Evolutionary conservation across 108 stramenopile species (phyloP).

Genomic region (Pseudonitzschia multistriata): DNA sequence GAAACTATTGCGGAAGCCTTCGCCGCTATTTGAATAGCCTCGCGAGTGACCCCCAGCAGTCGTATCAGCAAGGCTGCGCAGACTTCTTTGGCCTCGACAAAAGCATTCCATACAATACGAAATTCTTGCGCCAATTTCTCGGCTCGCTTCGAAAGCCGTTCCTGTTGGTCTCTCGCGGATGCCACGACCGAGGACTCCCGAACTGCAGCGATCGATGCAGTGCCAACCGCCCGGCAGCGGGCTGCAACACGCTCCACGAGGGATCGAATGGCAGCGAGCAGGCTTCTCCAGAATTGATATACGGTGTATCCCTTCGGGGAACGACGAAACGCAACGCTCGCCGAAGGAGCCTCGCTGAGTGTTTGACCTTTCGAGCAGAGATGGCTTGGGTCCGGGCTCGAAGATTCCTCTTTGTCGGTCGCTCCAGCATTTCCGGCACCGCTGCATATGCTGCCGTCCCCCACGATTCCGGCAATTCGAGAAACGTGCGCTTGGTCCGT

Average conservation of each 20-base stretch:
- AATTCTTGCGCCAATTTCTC: not conserved
- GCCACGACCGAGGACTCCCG: not conserved
- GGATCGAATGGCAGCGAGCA: not conserved
- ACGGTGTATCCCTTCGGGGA: not conserved
- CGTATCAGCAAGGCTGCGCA: constrained; percentile 1
- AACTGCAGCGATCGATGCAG: not conserved
- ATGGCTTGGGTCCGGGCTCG: not conserved
- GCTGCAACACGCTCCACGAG: not conserved
- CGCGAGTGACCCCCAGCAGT: not conserved
- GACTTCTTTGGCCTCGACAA: constrained; percentile 13
- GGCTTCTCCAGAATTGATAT: not conserved
- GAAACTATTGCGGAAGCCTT: too few relatives aligned
- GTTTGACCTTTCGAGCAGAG: not conserved
- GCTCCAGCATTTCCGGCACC: not conserved
- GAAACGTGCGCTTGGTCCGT: constrained; percentile 21
- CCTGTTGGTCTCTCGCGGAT: not conserved
- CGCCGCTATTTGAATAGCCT: not conserved
- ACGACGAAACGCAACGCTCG: not conserved
- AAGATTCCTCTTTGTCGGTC: not conserved
- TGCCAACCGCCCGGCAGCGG: too few relatives aligned
- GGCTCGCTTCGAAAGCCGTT: not conserved
- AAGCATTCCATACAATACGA: not conserved
- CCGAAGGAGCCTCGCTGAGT: not conserved
- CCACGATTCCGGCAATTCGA: not conserved
- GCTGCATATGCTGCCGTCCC: not conserved